Evolutionary conservation across 495 filamentous ascomycete species (phyloP).

Genomic region (Penicilliopsis zonata): DNA sequence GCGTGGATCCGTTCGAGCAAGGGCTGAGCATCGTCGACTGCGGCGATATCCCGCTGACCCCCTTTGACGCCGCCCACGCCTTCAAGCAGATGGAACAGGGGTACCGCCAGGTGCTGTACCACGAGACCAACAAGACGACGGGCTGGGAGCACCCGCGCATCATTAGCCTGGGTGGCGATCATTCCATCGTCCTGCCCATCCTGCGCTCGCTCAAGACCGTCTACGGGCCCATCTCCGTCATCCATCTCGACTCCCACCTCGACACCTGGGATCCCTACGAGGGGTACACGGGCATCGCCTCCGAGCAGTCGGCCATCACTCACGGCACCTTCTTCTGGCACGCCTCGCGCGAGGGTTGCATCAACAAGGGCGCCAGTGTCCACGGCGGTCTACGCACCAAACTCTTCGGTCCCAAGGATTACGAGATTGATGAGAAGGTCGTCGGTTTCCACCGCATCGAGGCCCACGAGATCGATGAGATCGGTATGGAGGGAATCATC

Average conservation of each 20-base stretch:
- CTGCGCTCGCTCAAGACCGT: conserved; percentile 53
- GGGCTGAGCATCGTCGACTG: conserved; percentile 64
- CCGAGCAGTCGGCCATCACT: conserved; percentile 67
- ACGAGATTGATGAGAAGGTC: conserved; percentile 72
- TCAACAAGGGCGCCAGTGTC: conserved; percentile 73
- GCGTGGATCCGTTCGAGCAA: conserved; percentile 49
- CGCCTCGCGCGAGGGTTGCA: conserved; percentile 55
- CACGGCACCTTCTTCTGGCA: conserved; percentile 80
- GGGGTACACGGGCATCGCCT: too few species aligned
- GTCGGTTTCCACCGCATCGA: conserved; percentile 77
- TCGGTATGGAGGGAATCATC: conserved; percentile 62
- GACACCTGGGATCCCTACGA: conserved; percentile 58
- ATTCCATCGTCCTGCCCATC: conserved; percentile 51
- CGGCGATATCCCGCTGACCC: conserved; percentile 63
- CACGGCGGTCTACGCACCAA: conserved; percentile 79
- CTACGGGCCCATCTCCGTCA: conserved; percentile 55
- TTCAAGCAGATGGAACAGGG: conserved; percentile 64
- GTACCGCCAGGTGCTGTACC: conserved; percentile 41
- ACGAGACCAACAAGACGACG: conserved; percentile 33
- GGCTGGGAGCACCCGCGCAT: conserved; percentile 49
- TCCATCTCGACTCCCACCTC: conserved; percentile 66
- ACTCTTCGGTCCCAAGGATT: conserved; percentile 56
- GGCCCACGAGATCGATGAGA: conserved; percentile 67
- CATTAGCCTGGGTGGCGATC: conserved; percentile 58
- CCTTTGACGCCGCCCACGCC: conserved; percentile 62